Conservation (phyloP, 2,329 filamentous ascomycete genomes). For the Fonsecaea erecta region DNA sequence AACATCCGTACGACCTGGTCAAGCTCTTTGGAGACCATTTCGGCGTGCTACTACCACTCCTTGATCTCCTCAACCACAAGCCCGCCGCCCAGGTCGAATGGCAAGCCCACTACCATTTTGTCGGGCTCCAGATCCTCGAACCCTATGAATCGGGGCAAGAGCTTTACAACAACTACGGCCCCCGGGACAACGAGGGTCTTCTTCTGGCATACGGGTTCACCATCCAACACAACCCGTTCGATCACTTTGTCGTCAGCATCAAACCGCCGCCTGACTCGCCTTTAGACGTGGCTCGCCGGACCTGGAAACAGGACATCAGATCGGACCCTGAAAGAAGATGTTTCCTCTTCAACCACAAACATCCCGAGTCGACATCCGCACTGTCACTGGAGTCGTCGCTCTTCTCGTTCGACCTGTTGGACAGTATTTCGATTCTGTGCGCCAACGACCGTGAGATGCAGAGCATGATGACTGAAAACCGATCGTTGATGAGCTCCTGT, state of each 20-base stretch:
- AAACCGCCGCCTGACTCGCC: constrained; percentile 47
- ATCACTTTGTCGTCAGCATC: constrained; percentile 50
- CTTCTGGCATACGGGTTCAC: constrained; percentile 55
- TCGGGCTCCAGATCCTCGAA: constrained; percentile 51
- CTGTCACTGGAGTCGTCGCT: constrained; percentile 47
- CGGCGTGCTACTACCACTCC: constrained; percentile 70
- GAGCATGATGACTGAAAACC: constrained; percentile 31
- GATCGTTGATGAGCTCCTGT: constrained; percentile 35
- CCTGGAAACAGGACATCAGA: constrained; percentile 39
- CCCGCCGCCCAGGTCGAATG: constrained; percentile 65
- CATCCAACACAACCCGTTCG: constrained; percentile 49
- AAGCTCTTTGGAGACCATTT: constrained; percentile 62
- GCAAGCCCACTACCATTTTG: constrained; percentile 52
- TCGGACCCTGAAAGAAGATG: constrained; percentile 46
- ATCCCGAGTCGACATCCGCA: constrained; percentile 46
- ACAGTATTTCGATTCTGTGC: constrained; percentile 48
- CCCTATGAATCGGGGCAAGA: constrained; percentile 58
- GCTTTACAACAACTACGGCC: constrained; percentile 73
- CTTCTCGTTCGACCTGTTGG: constrained; percentile 51
- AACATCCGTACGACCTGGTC: constrained; percentile 40
- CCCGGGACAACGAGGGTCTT: constrained; percentile 74
- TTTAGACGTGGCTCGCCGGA: constrained; percentile 43
- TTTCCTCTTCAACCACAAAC: constrained; percentile 52
- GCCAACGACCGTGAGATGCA: constrained; percentile 50
- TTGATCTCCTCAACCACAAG: constrained; percentile 74